phyloP scores from a whole-genome alignment of 2,329 filamentous ascomycete genomes.

The Calycina herbarum region DNA sequence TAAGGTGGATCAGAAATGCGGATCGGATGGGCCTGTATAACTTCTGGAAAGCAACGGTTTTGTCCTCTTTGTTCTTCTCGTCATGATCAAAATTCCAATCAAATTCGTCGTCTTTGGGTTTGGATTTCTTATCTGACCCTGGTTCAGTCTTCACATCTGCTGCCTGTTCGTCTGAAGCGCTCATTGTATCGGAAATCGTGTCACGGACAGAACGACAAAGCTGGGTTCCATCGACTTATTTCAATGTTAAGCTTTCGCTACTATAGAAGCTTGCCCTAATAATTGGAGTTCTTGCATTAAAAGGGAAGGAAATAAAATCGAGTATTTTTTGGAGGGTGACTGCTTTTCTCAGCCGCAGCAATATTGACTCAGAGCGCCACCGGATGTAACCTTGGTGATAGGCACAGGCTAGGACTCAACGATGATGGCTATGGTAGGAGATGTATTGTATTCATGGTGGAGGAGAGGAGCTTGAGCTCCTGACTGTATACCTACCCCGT shows the following conservation, averaged over 20 bases:
- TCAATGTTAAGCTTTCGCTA: neutral
- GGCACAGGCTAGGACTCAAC: too few species aligned
- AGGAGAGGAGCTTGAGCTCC: too few species aligned
- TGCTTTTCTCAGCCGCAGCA: neutral
- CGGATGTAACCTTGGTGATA: too few species aligned
- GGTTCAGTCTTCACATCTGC: neutral
- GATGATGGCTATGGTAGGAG: too few species aligned
- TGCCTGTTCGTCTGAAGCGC: neutral
- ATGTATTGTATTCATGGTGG: too few species aligned
- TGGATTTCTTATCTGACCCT: neutral
- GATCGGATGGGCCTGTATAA: neutral
- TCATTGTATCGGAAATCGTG: neutral
- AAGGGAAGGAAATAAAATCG: neutral
- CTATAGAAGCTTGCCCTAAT: neutral
- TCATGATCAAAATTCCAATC: neutral
- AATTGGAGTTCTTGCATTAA: neutral
- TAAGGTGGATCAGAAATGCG: neutral
- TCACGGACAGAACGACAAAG: neutral
- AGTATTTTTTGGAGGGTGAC: neutral
- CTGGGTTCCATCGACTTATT: neutral
- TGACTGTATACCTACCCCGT: too few species aligned
- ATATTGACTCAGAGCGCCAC: neutral
- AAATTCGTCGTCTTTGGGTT: neutral
- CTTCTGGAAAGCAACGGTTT: neutral
- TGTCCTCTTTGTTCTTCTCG: neutral